phyloP scores from a whole-genome alignment of 176 grass and related monocot genomes.

The Carex kokanica region DNA sequence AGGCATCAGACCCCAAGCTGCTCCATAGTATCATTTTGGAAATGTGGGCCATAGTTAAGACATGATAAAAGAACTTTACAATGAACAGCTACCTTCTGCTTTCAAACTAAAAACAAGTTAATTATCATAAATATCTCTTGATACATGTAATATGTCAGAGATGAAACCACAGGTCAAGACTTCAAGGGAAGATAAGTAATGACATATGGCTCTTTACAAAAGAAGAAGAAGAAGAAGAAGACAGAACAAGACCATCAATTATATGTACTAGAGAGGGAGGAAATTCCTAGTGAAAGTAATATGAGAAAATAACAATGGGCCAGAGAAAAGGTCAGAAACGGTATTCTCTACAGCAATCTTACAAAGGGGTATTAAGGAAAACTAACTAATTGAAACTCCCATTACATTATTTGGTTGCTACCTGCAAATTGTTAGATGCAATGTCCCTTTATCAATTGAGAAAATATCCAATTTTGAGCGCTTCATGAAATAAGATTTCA shows the following conservation, averaged over 20 bases:
- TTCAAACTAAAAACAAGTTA: not conserved
- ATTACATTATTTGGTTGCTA: not conserved
- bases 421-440: not conserved
- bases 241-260: no score
- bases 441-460: slow-evolving; percentile 3
- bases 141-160: not conserved
- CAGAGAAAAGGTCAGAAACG: not conserved
- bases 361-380: not conserved
- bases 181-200: not conserved
- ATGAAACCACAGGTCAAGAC: not conserved
- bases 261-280: no score
- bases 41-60: not conserved
- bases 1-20: not conserved
- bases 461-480: not conserved
- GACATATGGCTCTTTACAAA: no score
- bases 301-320: not conserved
- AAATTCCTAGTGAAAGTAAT: not conserved
- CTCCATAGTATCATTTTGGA: not conserved
- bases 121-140: not conserved
- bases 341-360: not conserved
- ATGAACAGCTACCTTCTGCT: not conserved
- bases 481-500: slow-evolving; percentile 6
- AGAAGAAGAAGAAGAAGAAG: no score
- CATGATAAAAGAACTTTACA: not conserved
- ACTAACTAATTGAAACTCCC: not conserved